Evolutionary conservation across 371 early-diverging fungal species (phyloP), one percentile per base, ranked within the genome.

Genomic region (Lichtheimia ramosa): DNA sequence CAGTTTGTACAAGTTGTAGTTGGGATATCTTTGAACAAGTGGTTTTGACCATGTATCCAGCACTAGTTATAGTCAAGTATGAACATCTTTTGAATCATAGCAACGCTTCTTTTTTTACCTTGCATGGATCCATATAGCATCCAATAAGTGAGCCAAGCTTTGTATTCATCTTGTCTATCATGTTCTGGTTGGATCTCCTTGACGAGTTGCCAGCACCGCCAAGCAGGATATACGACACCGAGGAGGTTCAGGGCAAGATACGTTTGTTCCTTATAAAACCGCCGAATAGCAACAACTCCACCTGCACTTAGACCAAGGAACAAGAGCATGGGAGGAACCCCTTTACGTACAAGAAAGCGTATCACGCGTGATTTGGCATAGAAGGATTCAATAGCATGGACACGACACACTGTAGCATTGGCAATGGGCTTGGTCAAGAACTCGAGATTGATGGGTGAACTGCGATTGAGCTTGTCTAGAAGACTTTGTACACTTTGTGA

Each of bases 131-230:
- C 83, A 65, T 73, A 83, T 2, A 80, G 41, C 40, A 77, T 61
- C 83, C 83, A 83, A 59, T 83, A 83, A 48, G 81, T 80, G 20
- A 83, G 58, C 83, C 83, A 83, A 16, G 71, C 62, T 53, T 71
- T 74, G 49, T 66, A 63, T 51, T 75, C 76, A 15, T 53, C 58
- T 18, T 46, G 46, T 46, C 46, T n/a, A 14, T 61, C 43, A 23
- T 41, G 54, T 7, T 51, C 58, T 15, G 18, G 60, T 23, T 54
- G 16, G 13, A 48, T 28, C 15, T 49, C 57, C 56, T 63, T 70
- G 15, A 70, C 61, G 7, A 65, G 46, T 41, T 68, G 56, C 75
- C 74, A 67, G 51, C 74, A 75, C 16, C 63, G 59, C 62, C 68
- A 72, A 2, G 74, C 56, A 51, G 82, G 82, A 25, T 82, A 82